Evolutionary conservation across 768 basidiomycete species (phyloP).

Genomic region (Auriscalpium microsporum): DNA sequence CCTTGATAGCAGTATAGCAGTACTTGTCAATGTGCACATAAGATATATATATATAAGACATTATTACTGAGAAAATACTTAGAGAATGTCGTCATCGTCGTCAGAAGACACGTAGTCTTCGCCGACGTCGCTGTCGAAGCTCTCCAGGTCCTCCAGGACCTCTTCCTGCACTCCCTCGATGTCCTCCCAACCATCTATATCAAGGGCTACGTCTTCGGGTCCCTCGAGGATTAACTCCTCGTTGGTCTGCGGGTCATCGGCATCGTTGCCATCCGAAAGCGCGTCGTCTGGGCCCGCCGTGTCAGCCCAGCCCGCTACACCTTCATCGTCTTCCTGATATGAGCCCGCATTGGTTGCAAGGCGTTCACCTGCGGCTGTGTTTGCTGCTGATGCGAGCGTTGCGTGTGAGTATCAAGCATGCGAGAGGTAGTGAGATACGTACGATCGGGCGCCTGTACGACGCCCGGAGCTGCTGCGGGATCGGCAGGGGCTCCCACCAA

Average conservation of each 20-base stretch:
- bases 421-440: background rate
- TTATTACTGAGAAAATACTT: no score
- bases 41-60: no score
- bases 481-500: background rate
- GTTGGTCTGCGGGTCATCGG: background rate
- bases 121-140: background rate
- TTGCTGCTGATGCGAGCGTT: no score
- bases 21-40: no score
- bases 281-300: background rate
- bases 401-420: background rate
- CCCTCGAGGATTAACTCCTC: background rate
- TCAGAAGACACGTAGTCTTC: background rate
- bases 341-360: no score
- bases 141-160: background rate
- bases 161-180: background rate
- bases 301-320: background rate
- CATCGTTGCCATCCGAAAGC: background rate
- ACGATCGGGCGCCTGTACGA: no score
- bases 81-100: background rate
- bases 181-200: background rate
- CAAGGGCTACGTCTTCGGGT: background rate
- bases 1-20: background rate
- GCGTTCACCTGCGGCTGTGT: no score
- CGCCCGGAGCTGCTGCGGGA: background rate
- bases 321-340: background rate